Evolutionary conservation across 805 yeast species (phyloP).

Genomic region (Sugiyamaella chiloensis): DNA sequence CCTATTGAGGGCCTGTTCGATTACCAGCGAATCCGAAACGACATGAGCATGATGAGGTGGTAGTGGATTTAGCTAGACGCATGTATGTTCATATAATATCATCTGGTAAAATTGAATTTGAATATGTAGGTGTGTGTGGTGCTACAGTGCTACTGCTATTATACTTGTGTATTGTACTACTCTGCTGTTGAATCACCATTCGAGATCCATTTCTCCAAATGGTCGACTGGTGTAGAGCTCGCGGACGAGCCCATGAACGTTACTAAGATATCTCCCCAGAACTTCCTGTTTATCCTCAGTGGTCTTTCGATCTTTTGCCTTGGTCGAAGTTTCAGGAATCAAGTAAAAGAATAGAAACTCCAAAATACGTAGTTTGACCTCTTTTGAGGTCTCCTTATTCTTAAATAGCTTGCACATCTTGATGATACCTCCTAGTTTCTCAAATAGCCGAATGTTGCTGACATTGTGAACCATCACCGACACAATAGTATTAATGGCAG

Average conservation of each 20-base stretch:
- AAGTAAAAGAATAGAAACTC: conserved; percentile 70
- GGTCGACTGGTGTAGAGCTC: conserved; percentile 47
- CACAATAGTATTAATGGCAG: conserved; percentile 52
- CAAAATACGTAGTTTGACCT: conserved; percentile 58
- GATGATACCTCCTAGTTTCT: conserved; percentile 52
- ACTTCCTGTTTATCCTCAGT: conserved; percentile 45
- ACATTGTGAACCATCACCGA: conserved; percentile 57
- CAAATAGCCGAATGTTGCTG: conserved; percentile 57
- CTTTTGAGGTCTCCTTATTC: conserved; percentile 42
- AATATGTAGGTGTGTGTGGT: too few relatives aligned
- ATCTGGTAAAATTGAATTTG: too few relatives aligned
- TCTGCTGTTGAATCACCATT: conserved; percentile 38
- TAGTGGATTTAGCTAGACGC: too few relatives aligned
- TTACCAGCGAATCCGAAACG: conserved; percentile 55
- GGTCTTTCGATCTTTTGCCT: conserved; percentile 32
- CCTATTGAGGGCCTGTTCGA: conserved; percentile 70
- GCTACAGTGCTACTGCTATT: background rate
- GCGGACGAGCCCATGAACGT: conserved; percentile 45
- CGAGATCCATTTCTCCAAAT: conserved; percentile 46
- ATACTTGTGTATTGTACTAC: background rate
- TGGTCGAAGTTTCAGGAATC: conserved; percentile 50
- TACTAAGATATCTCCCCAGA: conserved; percentile 42
- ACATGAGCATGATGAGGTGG: conserved; percentile 41
- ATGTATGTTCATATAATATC: background rate
- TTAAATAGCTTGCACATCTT: conserved; percentile 47